These are phyloP conservation scores for Candida silvicultrix DNA, from an alignment of 805 yeast genomes.

Conservation along the genomic window DNA sequence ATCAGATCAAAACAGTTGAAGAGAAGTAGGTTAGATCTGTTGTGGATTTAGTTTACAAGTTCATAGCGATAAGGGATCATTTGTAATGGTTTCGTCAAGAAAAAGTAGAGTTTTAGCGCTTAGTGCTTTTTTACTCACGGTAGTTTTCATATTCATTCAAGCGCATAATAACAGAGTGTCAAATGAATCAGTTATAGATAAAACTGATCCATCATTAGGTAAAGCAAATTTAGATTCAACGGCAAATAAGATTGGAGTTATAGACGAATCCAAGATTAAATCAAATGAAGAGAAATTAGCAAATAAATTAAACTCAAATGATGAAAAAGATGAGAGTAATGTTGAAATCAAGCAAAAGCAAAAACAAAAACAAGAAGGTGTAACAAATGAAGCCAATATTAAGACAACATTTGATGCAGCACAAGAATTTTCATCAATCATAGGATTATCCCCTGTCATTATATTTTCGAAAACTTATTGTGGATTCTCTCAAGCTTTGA, in stretches of 20 bases:
- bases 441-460: slow-evolving; percentile 58
- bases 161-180: slow-evolving; percentile 15
- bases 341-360: not conserved
- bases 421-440: slow-evolving; percentile 47
- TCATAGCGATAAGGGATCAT: no score
- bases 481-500: slow-evolving; percentile 72
- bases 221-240: slow-evolving; percentile 8
- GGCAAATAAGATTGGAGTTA: slow-evolving; percentile 23
- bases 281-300: slow-evolving; percentile 26
- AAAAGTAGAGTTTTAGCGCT: slow-evolving; percentile 35
- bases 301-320: slow-evolving; percentile 7
- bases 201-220: not conserved
- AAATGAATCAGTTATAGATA: not conserved
- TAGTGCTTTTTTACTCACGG: slow-evolving; percentile 32
- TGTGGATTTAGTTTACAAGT: no score
- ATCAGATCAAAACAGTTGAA: no score
- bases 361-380: slow-evolving; percentile 1
- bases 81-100: slow-evolving; percentile 22
- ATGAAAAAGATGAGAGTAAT: slow-evolving; percentile 1
- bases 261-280: slow-evolving; percentile 37
- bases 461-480: slow-evolving; percentile 52
- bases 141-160: slow-evolving; percentile 30
- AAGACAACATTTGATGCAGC: slow-evolving; percentile 38
- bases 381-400: slow-evolving; percentile 7
- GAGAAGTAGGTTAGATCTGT: no score